These are phyloP conservation scores for Erucastrum elatum DNA, from an alignment of 345 rosid species.

Conservation along the genomic window DNA sequence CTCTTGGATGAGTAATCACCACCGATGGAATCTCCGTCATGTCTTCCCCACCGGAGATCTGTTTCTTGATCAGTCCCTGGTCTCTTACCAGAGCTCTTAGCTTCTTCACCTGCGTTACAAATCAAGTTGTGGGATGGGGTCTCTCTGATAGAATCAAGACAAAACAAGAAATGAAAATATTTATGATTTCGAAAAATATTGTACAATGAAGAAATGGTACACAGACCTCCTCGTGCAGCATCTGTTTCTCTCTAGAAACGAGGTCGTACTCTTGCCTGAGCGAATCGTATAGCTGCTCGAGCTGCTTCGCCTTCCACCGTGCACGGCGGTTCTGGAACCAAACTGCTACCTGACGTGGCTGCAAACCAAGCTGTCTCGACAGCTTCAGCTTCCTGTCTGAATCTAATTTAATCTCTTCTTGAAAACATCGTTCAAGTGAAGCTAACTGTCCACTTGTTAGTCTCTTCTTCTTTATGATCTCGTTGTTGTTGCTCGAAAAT, in stretches of 20 bases:
- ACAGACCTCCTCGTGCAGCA: constrained; percentile 79
- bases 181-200: neutral
- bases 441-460: constrained; percentile 74
- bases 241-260: constrained; percentile 69
- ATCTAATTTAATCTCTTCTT: constrained; percentile 83
- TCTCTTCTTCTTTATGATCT: constrained; percentile 68
- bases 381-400: constrained; percentile 82
- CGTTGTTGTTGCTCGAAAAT: constrained; percentile 35
- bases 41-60: constrained; percentile 6
- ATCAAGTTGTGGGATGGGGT: neutral
- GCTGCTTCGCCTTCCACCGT: constrained; percentile 84
- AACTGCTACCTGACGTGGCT: constrained; percentile 89
- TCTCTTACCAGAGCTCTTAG: constrained; percentile 34
- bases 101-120: constrained; percentile 30
- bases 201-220: neutral
- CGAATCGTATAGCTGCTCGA: constrained; percentile 69
- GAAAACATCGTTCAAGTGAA: constrained; percentile 75
- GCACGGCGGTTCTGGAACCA: constrained; percentile 96
- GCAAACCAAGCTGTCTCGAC: constrained; percentile 79
- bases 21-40: constrained; percentile 27
- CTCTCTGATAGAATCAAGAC: neutral
- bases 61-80: constrained; percentile 28
- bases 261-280: constrained; percentile 70
- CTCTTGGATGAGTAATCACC: constrained; percentile 31
- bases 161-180: neutral